These are phyloP conservation scores for peach (Prunus persica) DNA, from an alignment of 306 rosid species.

Conservation along the genomic window DNA sequence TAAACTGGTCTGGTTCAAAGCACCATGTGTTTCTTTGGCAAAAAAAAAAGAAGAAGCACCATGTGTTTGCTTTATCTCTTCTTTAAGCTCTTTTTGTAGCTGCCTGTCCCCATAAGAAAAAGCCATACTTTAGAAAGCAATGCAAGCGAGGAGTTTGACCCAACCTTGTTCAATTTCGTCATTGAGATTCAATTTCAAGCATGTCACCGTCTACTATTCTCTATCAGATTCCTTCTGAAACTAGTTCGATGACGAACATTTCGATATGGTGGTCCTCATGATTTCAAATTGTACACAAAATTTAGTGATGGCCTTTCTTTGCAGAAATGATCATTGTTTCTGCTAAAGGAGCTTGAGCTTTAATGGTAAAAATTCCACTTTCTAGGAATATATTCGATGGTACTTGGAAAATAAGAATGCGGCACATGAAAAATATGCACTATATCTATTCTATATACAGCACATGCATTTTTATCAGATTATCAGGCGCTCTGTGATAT, in stretches of 20 bases:
- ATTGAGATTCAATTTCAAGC: background rate
- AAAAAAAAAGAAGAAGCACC: too few species aligned
- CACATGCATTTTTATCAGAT: background rate
- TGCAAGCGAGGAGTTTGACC: background rate
- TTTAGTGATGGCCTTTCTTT: background rate
- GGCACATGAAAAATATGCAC: background rate
- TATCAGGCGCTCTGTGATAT: background rate
- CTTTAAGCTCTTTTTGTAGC: background rate
- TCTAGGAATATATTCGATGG: conserved; percentile 2
- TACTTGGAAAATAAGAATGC: background rate
- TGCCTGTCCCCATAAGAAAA: conserved; percentile 3
- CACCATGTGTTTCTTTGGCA: conserved; percentile 36
- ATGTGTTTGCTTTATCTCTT: background rate
- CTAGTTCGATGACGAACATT: background rate
- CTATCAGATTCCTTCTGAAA: background rate
- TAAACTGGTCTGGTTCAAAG: conserved; percentile 13
- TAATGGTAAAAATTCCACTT: background rate
- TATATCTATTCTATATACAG: too few species aligned
- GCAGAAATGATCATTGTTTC: background rate
- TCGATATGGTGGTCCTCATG: too few species aligned
- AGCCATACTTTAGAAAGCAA: background rate
- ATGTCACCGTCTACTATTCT: background rate
- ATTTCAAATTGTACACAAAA: background rate
- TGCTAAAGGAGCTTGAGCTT: background rate
- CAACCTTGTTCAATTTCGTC: background rate